Percentiles rank a stretch among this genome's conserved stretches.
These are phyloP conservation scores for Blechomonas ayalai DNA, from an alignment of 208 protist species.

Conservation along the genomic window DNA sequence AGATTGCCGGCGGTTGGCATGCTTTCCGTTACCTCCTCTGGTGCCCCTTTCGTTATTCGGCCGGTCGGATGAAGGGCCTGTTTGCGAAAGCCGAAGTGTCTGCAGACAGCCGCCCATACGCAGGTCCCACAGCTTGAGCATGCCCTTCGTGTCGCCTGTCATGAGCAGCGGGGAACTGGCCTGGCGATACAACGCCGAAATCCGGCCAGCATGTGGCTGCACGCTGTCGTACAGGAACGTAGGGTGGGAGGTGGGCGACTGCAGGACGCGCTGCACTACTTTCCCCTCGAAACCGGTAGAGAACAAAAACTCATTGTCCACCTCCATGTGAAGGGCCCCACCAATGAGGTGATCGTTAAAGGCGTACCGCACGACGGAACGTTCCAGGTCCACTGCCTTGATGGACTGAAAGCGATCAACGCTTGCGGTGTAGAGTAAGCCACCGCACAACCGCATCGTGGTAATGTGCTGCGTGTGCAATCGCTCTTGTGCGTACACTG, in stretches of 20 bases:
- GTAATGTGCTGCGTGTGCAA: conserved; percentile 21
- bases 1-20: too few relatives aligned
- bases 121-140: conserved; percentile 55
- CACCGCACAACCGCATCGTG: conserved; percentile 5
- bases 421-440: conserved; percentile 24
- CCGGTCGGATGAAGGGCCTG: too few relatives aligned
- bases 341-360: conserved; percentile 43
- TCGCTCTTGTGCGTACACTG: conserved; percentile 17
- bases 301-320: conserved; percentile 35
- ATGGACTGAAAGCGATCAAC: conserved; percentile 36
- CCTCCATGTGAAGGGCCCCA: conserved; percentile 19
- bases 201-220: conserved; percentile 27
- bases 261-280: conserved; percentile 35
- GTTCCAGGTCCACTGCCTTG: conserved; percentile 41
- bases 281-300: conserved; percentile 31
- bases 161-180: conserved; percentile 22
- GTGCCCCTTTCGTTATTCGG: too few relatives aligned
- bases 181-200: conserved; percentile 19
- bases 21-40: too few relatives aligned
- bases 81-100: too few relatives aligned
- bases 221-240: conserved; percentile 27
- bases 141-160: conserved; percentile 33
- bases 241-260: conserved; percentile 11
- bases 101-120: conserved; percentile 35
- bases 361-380: conserved; percentile 15